These are phyloP conservation scores for Fusarium drepaniforme DNA, from an alignment of 2,329 filamentous ascomycete genomes.

Conservation along the genomic window DNA sequence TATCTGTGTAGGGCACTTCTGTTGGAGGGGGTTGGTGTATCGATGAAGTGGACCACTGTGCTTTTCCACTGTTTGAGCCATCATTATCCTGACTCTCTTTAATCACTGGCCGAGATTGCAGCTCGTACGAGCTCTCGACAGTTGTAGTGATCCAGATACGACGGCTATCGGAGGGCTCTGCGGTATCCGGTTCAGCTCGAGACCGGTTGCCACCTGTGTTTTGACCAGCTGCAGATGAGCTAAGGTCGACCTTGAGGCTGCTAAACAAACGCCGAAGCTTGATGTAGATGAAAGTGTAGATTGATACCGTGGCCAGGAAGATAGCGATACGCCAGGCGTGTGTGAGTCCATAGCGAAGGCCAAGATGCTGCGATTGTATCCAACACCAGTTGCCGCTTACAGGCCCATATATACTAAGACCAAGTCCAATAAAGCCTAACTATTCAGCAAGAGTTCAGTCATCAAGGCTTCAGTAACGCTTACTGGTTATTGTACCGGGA, in stretches of 20 bases:
- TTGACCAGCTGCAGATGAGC: not conserved
- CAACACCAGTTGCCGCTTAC: conserved; percentile 14
- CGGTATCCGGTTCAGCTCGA: not conserved
- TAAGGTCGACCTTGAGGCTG: not conserved
- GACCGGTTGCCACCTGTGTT: not conserved
- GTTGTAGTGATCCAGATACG: not conserved
- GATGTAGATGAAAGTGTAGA: not conserved
- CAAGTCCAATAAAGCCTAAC: not conserved
- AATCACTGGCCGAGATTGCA: not conserved
- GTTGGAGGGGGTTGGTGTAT: not conserved
- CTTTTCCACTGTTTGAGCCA: not conserved
- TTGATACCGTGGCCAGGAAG: not conserved
- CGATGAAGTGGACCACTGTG: not conserved
- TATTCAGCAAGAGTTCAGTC: not conserved
- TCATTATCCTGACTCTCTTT: not conserved
- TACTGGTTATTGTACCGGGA: conserved; percentile 2
- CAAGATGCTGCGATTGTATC: not conserved
- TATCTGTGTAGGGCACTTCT: not conserved
- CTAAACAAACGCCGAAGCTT: not conserved
- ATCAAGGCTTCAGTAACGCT: not conserved
- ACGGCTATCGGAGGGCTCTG: not conserved
- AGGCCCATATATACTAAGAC: not conserved
- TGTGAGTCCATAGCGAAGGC: not conserved
- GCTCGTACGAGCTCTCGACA: not conserved
- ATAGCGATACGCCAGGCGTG: conserved; percentile 3